A percentile compares a stretch with the other conserved stretches of the same genome.
Evolutionary conservation across 1,284 basidiomycete genomes (phyloP).

Genomic region (Leccinum pallidistipes): DNA sequence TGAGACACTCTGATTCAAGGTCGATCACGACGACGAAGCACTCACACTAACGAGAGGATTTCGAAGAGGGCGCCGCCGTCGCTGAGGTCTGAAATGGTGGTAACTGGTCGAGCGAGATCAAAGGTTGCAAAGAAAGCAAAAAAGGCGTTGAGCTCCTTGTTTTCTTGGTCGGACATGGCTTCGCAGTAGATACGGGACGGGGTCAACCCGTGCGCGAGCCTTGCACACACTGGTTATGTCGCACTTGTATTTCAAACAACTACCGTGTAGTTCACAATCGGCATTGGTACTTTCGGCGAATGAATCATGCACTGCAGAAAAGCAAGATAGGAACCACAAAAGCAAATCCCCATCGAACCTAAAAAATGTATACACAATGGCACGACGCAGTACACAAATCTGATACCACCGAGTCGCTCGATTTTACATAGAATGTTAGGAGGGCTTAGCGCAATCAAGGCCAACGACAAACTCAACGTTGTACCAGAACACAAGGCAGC

Average conservation of each 20-base stretch:
- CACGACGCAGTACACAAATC: neutral
- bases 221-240: neutral
- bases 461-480: neutral
- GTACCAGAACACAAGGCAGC: neutral
- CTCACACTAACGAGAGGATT: conserved; percentile 71
- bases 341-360: too few relatives aligned
- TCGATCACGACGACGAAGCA: conserved; percentile 14
- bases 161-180: conserved; percentile 48
- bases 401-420: neutral
- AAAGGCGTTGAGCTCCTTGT: conserved; percentile 73
- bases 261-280: too few relatives aligned
- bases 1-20: conserved; percentile 12
- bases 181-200: neutral
- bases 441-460: neutral
- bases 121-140: conserved; percentile 78
- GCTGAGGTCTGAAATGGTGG: conserved; percentile 64
- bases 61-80: conserved; percentile 75
- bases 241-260: neutral
- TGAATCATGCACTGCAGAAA: too few relatives aligned
- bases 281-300: too few relatives aligned
- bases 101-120: conserved; percentile 59
- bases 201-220: neutral
- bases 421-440: neutral
- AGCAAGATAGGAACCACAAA: too few relatives aligned
- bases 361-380: too few relatives aligned